Evolutionary conservation across 2,329 filamentous ascomycete species (phyloP).

Genomic region (Diaporthe sp.): DNA sequence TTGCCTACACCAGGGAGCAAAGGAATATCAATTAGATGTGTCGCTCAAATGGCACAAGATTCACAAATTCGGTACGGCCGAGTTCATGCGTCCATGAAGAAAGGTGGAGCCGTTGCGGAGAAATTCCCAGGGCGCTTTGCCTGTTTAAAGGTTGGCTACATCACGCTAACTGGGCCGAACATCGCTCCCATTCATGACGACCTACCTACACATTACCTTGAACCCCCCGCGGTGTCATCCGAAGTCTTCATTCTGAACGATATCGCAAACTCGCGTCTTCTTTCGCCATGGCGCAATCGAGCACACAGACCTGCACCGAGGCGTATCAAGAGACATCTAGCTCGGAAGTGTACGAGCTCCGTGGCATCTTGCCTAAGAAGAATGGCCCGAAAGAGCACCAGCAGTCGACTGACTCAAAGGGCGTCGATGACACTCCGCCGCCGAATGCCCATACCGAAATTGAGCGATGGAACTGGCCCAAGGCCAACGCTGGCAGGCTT

Average conservation of each 20-base stretch:
- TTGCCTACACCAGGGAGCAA: no score
- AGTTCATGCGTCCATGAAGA: background rate
- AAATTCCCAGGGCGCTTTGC: background rate
- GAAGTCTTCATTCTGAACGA: background rate
- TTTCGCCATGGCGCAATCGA: background rate
- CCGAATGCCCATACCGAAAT: background rate
- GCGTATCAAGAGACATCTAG: background rate
- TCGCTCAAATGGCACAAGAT: no score
- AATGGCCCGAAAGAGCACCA: background rate
- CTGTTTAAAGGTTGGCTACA: background rate
- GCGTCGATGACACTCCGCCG: background rate
- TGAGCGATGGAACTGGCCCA: constrained; percentile 36
- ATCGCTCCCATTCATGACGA: background rate
- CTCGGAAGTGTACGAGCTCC: background rate
- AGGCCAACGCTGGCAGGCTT: constrained; percentile 39
- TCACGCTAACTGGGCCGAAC: constrained; percentile 6
- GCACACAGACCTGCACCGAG: constrained; percentile 10
- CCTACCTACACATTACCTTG: background rate
- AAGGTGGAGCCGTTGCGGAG: background rate
- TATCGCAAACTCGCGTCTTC: background rate
- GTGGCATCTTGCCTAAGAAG: background rate
- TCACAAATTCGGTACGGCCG: background rate
- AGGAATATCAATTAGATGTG: no score
- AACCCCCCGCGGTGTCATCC: background rate
- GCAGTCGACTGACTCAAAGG: background rate